phyloP scores from a whole-genome alignment of 2,329 filamentous ascomycete species.

The Lecanicillium sp. region DNA sequence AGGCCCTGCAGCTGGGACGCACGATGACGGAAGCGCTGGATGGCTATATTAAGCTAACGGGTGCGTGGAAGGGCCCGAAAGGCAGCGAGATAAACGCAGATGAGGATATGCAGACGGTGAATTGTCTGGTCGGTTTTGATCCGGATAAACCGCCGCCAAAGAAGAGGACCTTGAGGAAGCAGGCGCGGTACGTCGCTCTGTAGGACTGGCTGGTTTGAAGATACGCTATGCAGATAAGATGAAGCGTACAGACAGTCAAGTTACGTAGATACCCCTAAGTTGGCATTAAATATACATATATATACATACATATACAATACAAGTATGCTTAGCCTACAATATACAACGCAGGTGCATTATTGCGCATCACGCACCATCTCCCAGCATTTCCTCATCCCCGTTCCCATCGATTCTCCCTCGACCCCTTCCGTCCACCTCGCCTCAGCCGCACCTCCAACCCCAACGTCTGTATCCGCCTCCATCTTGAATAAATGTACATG shows the following conservation, averaged over 20 bases:
- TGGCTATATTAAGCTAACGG: slow-evolving; percentile 21
- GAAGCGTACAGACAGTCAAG: no score
- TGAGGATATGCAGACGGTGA: slow-evolving; percentile 28
- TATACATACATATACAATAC: no score
- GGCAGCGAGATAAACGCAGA: slow-evolving; percentile 28
- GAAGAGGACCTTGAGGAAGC: no score
- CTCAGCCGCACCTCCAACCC: slow-evolving; percentile 23
- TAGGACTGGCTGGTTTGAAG: no score
- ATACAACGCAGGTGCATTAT: no score
- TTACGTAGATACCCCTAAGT: no score
- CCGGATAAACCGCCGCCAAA: slow-evolving; percentile 20
- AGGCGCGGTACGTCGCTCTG: no score
- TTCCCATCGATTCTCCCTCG: slow-evolving; percentile 50
- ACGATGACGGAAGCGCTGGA: slow-evolving; percentile 20
- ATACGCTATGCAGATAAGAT: no score
- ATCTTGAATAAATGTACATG: slow-evolving; percentile 47
- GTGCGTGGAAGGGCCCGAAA: slow-evolving; percentile 20
- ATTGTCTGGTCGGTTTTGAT: slow-evolving; percentile 27
- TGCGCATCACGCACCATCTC: no score
- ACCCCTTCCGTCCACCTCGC: slow-evolving; percentile 31
- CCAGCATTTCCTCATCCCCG: slow-evolving; percentile 55
- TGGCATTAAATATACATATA: no score
- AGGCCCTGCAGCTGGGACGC: slow-evolving; percentile 20
- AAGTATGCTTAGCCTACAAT: no score
- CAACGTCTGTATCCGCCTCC: slow-evolving; percentile 14